These are phyloP conservation scores for Marsdenia floribunda DNA, from an alignment of 257 asterid genomes.

Conservation along the genomic window DNA sequence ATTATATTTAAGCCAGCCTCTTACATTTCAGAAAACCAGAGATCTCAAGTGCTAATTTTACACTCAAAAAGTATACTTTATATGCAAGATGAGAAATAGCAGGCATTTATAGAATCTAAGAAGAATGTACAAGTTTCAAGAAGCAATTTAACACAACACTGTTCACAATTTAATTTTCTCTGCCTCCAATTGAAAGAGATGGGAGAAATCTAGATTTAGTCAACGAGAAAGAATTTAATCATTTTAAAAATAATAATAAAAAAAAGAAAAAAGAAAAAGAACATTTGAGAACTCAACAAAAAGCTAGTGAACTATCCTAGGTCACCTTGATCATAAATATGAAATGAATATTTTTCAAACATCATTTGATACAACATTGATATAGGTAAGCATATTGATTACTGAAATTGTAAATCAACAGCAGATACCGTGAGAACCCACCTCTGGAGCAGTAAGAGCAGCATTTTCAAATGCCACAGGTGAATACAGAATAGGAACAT, in stretches of 20 bases:
- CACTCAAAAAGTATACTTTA: neutral
- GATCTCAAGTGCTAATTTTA: neutral
- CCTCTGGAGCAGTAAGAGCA: slow-evolving; percentile 85
- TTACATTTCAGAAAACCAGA: neutral
- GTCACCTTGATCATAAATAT: neutral
- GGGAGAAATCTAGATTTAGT: neutral
- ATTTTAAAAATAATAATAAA: neutral
- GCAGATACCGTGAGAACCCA: slow-evolving; percentile 24
- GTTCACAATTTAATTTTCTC: neutral
- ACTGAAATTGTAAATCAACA: neutral
- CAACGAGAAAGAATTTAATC: neutral
- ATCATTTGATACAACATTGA: neutral
- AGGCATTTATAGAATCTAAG: neutral
- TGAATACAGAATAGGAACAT: slow-evolving; percentile 84
- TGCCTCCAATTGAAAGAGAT: neutral
- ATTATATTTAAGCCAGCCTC: neutral
- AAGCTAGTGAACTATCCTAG: neutral
- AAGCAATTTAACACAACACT: neutral
- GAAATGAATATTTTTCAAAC: neutral
- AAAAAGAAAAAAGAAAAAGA: neutral
- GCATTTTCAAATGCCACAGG: slow-evolving; percentile 82
- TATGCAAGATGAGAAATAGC: neutral
- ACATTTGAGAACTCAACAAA: neutral
- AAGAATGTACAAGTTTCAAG: neutral
- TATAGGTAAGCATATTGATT: neutral